Evolutionary conservation across 2,329 filamentous ascomycete species (phyloP).

Genomic region (Colletotrichum liriopes): DNA sequence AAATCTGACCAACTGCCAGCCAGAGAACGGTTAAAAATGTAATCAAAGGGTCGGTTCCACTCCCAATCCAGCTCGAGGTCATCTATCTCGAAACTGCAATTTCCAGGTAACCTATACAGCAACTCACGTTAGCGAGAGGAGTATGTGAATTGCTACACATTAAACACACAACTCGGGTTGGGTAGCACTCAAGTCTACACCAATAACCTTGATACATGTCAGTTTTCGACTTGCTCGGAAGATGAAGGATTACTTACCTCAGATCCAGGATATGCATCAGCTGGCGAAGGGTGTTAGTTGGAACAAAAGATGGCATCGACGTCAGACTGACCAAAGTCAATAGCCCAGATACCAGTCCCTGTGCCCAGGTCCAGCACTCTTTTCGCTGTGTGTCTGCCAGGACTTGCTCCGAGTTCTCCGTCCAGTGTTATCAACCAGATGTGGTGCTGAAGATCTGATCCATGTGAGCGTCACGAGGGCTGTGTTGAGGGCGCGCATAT

Average conservation of each 20-base stretch:
- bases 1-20: conserved; percentile 48
- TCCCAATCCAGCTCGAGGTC: conserved; percentile 59
- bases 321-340: conserved; percentile 56
- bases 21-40: conserved; percentile 56
- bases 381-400: conserved; percentile 45
- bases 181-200: conserved; percentile 60
- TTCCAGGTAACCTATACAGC: conserved; percentile 59
- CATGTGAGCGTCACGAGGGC: background rate
- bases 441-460: conserved; percentile 55
- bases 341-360: conserved; percentile 62
- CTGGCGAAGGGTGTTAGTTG: conserved; percentile 41
- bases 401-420: conserved; percentile 49
- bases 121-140: background rate
- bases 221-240: background rate
- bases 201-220: conserved; percentile 48
- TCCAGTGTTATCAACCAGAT: conserved; percentile 52
- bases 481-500: background rate
- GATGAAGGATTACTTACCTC: conserved; percentile 40
- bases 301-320: conserved; percentile 13
- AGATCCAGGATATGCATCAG: conserved; percentile 50
- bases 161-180: conserved; percentile 53
- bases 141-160: too few relatives aligned
- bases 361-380: conserved; percentile 64
- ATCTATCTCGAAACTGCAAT: conserved; percentile 64
- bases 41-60: conserved; percentile 57